Percentiles rank a stretch among this genome's conserved stretches.
phyloP scores from a whole-genome alignment of 1,284 basidiomycete genomes.

The Cryptococcus sp. region DNA sequence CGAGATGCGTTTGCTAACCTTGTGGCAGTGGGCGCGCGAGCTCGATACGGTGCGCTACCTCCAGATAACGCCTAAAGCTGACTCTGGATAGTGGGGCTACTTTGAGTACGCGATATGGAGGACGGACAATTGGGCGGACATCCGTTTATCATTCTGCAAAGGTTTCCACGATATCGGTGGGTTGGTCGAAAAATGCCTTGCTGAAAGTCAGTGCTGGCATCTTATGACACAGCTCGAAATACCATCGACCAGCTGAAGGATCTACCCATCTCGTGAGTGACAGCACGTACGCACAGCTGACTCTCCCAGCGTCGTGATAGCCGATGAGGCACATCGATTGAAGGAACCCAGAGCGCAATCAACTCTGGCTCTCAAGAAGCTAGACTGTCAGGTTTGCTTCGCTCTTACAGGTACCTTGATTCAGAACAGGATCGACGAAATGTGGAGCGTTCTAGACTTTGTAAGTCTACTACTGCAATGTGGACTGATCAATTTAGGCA shows the following conservation, averaged over 20 bases:
- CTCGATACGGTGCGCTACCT: conserved; percentile 48
- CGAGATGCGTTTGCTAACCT: conserved; percentile 21
- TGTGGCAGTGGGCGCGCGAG: conserved; percentile 55
- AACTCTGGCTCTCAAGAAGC: conserved; percentile 52
- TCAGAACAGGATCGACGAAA: conserved; percentile 57
- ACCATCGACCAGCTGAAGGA: conserved; percentile 37
- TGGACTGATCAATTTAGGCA: conserved; percentile 23
- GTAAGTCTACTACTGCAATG: conserved; percentile 27
- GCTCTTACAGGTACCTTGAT: conserved; percentile 49
- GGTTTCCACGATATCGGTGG: conserved; percentile 49
- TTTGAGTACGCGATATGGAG: conserved; percentile 45
- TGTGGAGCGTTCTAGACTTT: conserved; percentile 57
- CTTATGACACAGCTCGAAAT: conserved; percentile 34
- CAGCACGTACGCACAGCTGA: background rate
- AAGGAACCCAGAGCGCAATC: conserved; percentile 42
- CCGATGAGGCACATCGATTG: conserved; percentile 51
- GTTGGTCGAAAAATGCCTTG: conserved; percentile 9
- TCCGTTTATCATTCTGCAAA: conserved; percentile 20
- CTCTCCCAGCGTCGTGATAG: conserved; percentile 32
- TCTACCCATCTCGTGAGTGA: conserved; percentile 44
- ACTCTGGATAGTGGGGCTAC: conserved; percentile 44
- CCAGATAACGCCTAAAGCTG: background rate
- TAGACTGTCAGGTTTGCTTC: conserved; percentile 41
- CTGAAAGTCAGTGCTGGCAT: conserved; percentile 36
- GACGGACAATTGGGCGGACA: conserved; percentile 17